These are phyloP conservation scores for Amanita rubescens DNA, from an alignment of 768 basidiomycete genomes.

Conservation along the genomic window DNA sequence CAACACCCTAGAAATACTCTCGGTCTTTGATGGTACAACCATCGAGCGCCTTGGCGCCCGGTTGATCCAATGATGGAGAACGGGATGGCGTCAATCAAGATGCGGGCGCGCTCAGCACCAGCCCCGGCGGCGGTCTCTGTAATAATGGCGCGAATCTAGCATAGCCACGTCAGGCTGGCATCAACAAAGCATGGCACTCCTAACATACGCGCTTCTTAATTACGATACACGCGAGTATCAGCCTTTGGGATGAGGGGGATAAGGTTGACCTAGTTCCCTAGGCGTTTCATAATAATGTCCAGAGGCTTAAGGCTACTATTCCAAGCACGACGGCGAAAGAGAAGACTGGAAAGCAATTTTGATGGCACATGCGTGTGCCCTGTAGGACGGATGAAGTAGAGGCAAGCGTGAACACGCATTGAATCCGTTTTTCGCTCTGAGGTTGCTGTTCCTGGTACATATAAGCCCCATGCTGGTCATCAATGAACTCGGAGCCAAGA, in stretches of 20 bases:
- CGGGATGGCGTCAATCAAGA: too few species aligned
- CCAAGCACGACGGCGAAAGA: conserved; percentile 1
- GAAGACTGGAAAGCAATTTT: conserved; percentile 1
- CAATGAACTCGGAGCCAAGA: conserved; percentile 98
- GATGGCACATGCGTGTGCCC: conserved; percentile 78
- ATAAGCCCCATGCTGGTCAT: conserved; percentile 91
- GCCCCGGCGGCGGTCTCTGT: neutral
- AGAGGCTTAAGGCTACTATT: conserved; percentile 78
- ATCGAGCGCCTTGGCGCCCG: too few species aligned
- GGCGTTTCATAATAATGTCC: conserved; percentile 99
- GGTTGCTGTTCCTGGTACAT: conserved; percentile 99
- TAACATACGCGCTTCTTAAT: conserved; percentile 54
- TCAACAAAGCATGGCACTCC: too few species aligned
- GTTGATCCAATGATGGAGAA: too few species aligned
- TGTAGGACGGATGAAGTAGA: conserved; percentile 95
- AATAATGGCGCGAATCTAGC: too few species aligned
- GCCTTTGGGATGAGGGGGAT: conserved; percentile 98
- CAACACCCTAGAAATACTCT: conserved; percentile 63
- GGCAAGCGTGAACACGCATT: conserved; percentile 93
- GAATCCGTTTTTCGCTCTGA: conserved; percentile 89
- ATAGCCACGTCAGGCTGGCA: neutral
- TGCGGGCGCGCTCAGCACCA: too few species aligned
- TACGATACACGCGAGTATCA: conserved; percentile 92
- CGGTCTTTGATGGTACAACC: too few species aligned
- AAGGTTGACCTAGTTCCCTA: conserved; percentile 95